Evolutionary conservation across 1,284 basidiomycete species (phyloP).

Genomic region (Ustilago tritici): DNA sequence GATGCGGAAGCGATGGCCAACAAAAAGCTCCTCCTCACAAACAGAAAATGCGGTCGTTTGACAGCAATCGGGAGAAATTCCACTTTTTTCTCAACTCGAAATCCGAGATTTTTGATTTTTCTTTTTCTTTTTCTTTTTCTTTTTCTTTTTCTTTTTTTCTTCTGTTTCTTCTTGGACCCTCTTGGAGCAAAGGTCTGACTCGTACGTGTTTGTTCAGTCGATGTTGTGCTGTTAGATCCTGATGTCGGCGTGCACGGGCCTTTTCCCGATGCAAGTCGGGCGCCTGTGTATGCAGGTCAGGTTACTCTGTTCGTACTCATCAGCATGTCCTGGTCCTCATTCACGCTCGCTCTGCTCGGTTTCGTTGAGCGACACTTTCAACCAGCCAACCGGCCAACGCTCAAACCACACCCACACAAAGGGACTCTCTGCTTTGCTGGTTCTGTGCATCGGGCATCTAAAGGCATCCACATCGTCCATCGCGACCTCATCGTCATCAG

Average conservation of each 20-base stretch:
- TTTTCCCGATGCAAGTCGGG: background rate
- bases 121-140: constrained; percentile 4
- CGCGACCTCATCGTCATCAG: background rate
- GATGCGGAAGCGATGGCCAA: constrained; percentile 6
- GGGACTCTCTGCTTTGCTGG: background rate
- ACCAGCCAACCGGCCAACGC: background rate
- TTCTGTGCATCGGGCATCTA: background rate
- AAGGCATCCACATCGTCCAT: background rate
- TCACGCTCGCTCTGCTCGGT: background rate
- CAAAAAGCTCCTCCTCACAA: constrained; percentile 10
- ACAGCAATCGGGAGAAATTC: background rate
- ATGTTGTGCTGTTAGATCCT: background rate
- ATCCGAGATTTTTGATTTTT: constrained; percentile 9
- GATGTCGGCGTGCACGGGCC: background rate
- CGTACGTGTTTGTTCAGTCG: constrained; percentile 6
- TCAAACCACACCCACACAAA: background rate
- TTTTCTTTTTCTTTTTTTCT: constrained; percentile 2
- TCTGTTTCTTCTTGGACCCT: constrained; percentile 16
- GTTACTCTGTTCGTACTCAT: background rate
- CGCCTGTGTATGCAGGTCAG: constrained; percentile 12
- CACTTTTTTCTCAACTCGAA: background rate
- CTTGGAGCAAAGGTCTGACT: background rate
- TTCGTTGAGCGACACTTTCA: background rate
- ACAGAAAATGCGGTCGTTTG: background rate
- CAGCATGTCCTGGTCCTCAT: background rate